Percentiles rank a stretch among this genome's conserved stretches.
Conservation (phyloP, 495 filamentous ascomycete species). For the Halenospora varia region DNA sequence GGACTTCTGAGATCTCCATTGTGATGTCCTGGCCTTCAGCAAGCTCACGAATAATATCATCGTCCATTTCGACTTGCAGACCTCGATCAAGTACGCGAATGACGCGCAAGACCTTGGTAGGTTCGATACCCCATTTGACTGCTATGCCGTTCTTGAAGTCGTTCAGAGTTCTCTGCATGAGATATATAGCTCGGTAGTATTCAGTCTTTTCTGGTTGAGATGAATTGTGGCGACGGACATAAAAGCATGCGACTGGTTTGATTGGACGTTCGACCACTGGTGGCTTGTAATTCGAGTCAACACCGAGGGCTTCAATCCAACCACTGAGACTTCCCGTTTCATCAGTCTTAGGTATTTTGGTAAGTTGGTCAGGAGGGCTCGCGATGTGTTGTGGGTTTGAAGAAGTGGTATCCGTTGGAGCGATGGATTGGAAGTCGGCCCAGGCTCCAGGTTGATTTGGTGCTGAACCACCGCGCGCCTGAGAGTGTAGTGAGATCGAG, state of each 20-base stretch:
- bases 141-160: conserved; percentile 70
- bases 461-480: conserved; percentile 31
- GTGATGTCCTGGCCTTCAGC: conserved; percentile 89
- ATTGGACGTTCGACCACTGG: conserved; percentile 59
- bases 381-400: conserved; percentile 34
- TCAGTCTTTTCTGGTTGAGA: conserved; percentile 50
- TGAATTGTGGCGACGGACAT: conserved; percentile 59
- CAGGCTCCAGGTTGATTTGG: conserved; percentile 41
- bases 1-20: conserved; percentile 42
- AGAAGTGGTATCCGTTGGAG: conserved; percentile 38
- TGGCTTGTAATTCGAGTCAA: conserved; percentile 80
- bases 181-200: conserved; percentile 83
- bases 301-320: conserved; percentile 88
- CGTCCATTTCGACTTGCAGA: conserved; percentile 80
- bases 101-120: conserved; percentile 60
- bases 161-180: conserved; percentile 66
- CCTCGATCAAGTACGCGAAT: conserved; percentile 68
- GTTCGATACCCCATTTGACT: conserved; percentile 73
- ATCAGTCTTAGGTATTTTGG: conserved; percentile 40
- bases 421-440: conserved; percentile 49
- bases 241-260: conserved; percentile 85
- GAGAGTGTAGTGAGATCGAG: conserved; percentile 54
- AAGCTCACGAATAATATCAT: conserved; percentile 83
- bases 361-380: conserved; percentile 46
- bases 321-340: conserved; percentile 58